Evolutionary conservation across 2,329 filamentous ascomycete genomes (phyloP).

Genomic region (Curvularia verruculosa): DNA sequence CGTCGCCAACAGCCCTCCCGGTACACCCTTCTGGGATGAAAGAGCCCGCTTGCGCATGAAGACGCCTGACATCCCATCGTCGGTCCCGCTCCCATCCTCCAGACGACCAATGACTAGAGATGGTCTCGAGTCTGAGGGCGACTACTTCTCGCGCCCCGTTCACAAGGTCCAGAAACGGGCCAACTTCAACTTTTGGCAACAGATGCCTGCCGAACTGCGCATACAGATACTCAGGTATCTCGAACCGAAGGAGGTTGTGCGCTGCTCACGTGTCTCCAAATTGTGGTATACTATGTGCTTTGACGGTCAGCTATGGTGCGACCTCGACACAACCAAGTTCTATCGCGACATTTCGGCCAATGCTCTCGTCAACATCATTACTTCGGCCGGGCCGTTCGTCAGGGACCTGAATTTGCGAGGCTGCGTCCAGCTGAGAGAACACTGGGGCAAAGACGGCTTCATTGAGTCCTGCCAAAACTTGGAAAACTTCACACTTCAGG

Average conservation of each 20-base stretch:
- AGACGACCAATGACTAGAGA: constrained; percentile 58
- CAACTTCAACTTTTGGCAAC: constrained; percentile 74
- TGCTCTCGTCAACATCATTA: constrained; percentile 83
- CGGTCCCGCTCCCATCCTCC: constrained; percentile 68
- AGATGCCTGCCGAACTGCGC: constrained; percentile 82
- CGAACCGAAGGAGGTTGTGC: constrained; percentile 78
- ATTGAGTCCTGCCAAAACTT: constrained; percentile 87
- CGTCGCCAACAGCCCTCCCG: constrained; percentile 54
- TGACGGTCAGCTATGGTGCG: constrained; percentile 91
- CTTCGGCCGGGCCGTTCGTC: constrained; percentile 84
- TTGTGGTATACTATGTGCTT: constrained; percentile 84
- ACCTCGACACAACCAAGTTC: constrained; percentile 81
- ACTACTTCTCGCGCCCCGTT: constrained; percentile 55
- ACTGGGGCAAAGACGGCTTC: constrained; percentile 76
- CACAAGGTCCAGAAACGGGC: constrained; percentile 45
- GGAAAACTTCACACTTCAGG: constrained; percentile 85
- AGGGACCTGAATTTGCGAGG: constrained; percentile 89
- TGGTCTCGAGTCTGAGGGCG: constrained; percentile 49
- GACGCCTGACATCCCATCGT: constrained; percentile 59
- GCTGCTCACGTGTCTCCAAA: constrained; percentile 77
- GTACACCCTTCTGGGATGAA: constrained; percentile 58
- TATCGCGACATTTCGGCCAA: constrained; percentile 86
- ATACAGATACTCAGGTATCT: constrained; percentile 79
- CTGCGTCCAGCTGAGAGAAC: constrained; percentile 85
- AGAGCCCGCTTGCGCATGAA: constrained; percentile 63